Evolutionary conservation across 495 filamentous ascomycete genomes (phyloP).

Genomic region (Penicillium dipodomyicola): DNA sequence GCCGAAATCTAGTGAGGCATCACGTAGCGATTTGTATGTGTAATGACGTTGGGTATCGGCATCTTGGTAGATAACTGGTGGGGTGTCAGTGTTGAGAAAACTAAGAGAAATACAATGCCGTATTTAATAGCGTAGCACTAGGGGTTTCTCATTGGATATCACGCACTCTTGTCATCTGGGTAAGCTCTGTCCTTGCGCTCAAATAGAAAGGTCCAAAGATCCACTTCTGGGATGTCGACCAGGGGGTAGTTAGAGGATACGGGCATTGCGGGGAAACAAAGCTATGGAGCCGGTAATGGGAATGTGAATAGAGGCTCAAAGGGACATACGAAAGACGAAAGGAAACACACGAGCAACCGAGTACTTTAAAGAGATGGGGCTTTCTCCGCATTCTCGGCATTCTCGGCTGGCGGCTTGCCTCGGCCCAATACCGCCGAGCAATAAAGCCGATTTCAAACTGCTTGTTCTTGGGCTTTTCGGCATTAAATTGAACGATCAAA

Average conservation of each 20-base stretch:
- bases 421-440: conserved; percentile 5
- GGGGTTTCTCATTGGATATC: not conserved
- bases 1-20: conserved; percentile 70
- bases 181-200: conserved; percentile 67
- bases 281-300: conserved; percentile 17
- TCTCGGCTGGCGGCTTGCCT: conserved; percentile 23
- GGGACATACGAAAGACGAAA: not conserved
- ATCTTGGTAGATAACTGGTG: conserved; percentile 76
- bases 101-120: not conserved
- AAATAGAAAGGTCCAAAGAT: conserved; percentile 77
- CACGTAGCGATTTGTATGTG: conserved; percentile 67
- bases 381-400: conserved; percentile 22
- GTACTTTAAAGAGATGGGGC: not conserved
- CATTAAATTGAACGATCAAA: not conserved
- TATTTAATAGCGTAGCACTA: not conserved
- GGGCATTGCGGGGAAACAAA: conserved; percentile 36
- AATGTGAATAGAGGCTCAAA: conserved; percentile 1
- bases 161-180: conserved; percentile 54
- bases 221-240: conserved; percentile 46
- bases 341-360: not conserved
- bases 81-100: conserved; percentile 13
- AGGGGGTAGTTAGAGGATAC: conserved; percentile 40
- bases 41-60: conserved; percentile 69
- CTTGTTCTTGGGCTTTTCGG: not conserved
- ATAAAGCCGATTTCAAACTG: not conserved